Conservation (phyloP, 202 grass and related monocot species). For the Schoenoplectus tabernaemontani region DNA sequence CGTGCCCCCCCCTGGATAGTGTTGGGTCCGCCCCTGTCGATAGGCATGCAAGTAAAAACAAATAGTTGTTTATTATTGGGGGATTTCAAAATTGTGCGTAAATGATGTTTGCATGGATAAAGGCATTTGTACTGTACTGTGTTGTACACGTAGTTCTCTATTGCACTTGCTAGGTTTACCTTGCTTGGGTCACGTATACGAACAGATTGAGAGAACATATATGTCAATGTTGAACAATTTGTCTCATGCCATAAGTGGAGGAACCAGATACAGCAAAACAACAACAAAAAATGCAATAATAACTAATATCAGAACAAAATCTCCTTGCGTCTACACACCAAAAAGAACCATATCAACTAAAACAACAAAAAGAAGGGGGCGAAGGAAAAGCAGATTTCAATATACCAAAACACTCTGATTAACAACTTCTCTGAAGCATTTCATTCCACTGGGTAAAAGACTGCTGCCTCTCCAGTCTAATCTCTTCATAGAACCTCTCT, state of each 20-base stretch:
- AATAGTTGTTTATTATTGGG: not conserved
- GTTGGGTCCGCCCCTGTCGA: too few species aligned
- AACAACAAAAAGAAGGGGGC: not conserved
- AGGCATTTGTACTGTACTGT: not conserved
- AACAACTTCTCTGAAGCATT: slow-evolving; percentile 21
- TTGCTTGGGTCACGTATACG: not conserved
- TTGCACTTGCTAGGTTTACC: too few species aligned
- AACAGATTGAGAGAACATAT: not conserved
- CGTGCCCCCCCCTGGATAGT: too few species aligned
- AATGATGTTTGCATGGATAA: not conserved
- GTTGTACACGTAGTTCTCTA: too few species aligned
- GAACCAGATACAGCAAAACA: not conserved
- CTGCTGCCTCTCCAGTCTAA: slow-evolving; percentile 53
- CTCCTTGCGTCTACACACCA: not conserved
- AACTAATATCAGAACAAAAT: slow-evolving; percentile 2
- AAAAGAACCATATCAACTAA: not conserved
- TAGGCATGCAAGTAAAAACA: too few species aligned
- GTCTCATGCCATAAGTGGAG: not conserved
- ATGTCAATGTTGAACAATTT: not conserved
- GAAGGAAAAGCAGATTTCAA: not conserved
- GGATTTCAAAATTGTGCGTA: not conserved
- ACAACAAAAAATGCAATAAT: slow-evolving; percentile 4
- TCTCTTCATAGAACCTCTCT: slow-evolving; percentile 75
- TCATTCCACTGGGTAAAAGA: slow-evolving; percentile 39
- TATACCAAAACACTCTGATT: not conserved